Evolutionary conservation across 306 rosid species (phyloP).

Genomic region (Lathyrus tuberosus): DNA sequence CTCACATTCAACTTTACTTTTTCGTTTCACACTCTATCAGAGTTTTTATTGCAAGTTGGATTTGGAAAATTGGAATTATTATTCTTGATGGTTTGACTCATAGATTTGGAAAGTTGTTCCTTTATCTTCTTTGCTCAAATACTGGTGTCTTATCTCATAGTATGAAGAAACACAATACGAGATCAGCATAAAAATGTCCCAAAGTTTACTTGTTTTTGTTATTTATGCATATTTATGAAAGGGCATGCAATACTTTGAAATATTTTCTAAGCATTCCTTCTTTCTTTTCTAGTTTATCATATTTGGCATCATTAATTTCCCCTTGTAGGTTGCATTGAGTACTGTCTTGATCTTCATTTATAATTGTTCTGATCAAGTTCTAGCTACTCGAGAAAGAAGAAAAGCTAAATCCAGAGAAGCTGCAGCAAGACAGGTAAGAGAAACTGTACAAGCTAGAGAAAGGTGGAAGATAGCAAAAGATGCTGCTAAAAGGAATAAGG

Average conservation of each 20-base stretch:
- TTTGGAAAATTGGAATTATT: conserved; percentile 17
- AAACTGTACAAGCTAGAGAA: conserved; percentile 77
- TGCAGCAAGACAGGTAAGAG: conserved; percentile 76
- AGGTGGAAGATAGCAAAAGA: conserved; percentile 76
- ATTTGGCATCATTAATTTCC: conserved; percentile 39
- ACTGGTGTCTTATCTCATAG: not conserved
- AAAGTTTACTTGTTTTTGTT: conserved; percentile 26
- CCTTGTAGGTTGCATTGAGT: conserved; percentile 67
- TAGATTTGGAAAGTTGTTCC: not conserved
- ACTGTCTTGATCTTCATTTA: conserved; percentile 60
- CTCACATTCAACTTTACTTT: conserved; percentile 16
- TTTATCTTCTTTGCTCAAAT: conserved; percentile 11
- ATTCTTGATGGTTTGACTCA: conserved; percentile 5
- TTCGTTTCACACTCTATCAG: conserved; percentile 2
- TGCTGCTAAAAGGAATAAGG: conserved; percentile 52
- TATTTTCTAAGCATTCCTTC: conserved; percentile 19
- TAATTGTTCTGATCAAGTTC: conserved; percentile 82
- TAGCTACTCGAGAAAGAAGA: conserved; percentile 72
- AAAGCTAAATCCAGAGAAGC: conserved; percentile 74
- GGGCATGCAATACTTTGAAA: conserved; percentile 24
- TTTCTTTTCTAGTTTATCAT: conserved; percentile 32
- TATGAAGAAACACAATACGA: conserved; percentile 18
- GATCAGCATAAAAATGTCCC: conserved; percentile 6
- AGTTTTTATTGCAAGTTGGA: not conserved
- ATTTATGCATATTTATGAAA: conserved; percentile 12